These are phyloP conservation scores for Sequoiadendron giganteum DNA, from an alignment of 75 land plant species.

Conservation along the genomic window DNA sequence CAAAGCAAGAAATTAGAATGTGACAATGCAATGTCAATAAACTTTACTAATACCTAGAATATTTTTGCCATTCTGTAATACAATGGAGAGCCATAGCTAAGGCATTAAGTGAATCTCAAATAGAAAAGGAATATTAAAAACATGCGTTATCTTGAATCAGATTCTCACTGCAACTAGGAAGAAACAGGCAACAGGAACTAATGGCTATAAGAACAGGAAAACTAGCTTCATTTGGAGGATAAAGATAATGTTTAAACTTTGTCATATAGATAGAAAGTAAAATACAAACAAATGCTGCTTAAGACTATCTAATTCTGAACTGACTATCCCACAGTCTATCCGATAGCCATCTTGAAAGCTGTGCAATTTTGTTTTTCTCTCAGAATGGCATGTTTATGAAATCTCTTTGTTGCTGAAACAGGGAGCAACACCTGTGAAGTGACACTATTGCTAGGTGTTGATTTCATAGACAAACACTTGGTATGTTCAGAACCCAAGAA, in stretches of 20 bases:
- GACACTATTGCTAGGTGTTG: neutral
- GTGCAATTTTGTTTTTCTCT: neutral
- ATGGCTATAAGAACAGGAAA: neutral
- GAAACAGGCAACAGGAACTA: neutral
- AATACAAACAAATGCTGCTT: neutral
- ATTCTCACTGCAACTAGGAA: neutral
- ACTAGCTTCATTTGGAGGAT: neutral
- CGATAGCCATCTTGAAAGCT: neutral
- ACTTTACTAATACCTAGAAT: neutral
- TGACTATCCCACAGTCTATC: neutral
- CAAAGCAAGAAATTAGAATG: too few relatives aligned
- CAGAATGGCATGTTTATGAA: neutral
- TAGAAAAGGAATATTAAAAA: neutral
- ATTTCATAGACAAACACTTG: neutral
- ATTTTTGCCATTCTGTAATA: neutral
- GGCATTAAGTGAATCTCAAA: neutral
- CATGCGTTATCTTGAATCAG: neutral
- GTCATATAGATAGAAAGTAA: neutral
- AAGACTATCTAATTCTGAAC: neutral
- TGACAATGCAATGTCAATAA: too few relatives aligned
- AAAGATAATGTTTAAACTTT: neutral
- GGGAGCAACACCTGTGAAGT: neutral
- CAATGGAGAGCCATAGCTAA: neutral
- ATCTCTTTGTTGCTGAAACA: neutral
- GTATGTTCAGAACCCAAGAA: neutral